These are phyloP conservation scores for Hymenotorrendiella dingleyae DNA, from an alignment of 2,329 filamentous ascomycete genomes.

Conservation along the genomic window DNA sequence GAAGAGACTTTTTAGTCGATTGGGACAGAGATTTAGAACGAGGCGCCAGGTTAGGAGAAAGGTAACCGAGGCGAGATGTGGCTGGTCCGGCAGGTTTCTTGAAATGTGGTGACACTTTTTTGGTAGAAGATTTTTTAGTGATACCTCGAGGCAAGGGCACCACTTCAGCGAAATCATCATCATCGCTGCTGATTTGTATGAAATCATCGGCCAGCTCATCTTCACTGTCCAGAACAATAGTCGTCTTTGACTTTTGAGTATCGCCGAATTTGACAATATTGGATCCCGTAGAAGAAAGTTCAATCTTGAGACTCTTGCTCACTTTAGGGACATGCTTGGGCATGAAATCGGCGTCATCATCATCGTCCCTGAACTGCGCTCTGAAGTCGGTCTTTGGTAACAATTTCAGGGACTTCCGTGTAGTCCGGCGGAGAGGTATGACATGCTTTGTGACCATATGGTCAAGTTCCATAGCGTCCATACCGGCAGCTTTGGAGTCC, in stretches of 20 bases:
- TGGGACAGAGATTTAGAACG: too few species aligned
- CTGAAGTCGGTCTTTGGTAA: conserved; percentile 12
- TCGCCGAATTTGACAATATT: conserved; percentile 21
- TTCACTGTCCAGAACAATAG: conserved; percentile 14
- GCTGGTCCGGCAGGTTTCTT: too few species aligned
- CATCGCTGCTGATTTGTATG: too few species aligned
- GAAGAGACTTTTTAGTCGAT: too few species aligned
- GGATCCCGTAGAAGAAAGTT: conserved; percentile 21
- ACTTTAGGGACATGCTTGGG: conserved; percentile 1
- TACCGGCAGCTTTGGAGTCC: conserved; percentile 30
- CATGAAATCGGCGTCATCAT: conserved; percentile 12
- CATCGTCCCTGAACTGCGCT: conserved; percentile 27
- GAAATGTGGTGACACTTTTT: too few species aligned
- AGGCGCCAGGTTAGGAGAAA: too few species aligned
- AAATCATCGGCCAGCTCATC: too few species aligned
- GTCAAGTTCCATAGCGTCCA: conserved; percentile 34
- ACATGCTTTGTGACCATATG: too few species aligned
- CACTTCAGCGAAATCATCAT: background rate
- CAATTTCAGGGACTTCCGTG: conserved; percentile 15
- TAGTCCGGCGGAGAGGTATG: conserved; percentile 14
- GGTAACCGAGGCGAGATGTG: too few species aligned
- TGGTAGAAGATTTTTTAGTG: too few species aligned
- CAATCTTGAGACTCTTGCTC: conserved; percentile 25
- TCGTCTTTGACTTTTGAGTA: conserved; percentile 6
- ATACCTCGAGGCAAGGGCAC: too few species aligned